These are phyloP conservation scores for Ganoderma lucidum DNA, from an alignment of 1,284 basidiomycete species.

Conservation along the genomic window DNA sequence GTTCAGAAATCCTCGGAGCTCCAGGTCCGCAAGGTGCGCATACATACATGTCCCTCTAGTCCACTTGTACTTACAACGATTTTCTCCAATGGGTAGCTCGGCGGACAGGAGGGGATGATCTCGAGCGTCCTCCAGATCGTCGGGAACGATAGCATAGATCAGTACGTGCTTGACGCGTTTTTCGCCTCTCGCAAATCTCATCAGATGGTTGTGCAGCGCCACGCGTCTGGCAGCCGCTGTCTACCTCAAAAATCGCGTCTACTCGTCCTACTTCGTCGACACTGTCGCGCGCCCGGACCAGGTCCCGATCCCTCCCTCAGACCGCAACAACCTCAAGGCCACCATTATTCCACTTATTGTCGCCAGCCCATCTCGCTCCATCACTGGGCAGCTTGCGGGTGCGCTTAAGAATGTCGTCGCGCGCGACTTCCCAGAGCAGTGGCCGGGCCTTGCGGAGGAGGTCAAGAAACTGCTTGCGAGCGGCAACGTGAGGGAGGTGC, in stretches of 20 bases:
- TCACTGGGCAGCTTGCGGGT: constrained; percentile 78
- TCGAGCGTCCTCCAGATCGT: constrained; percentile 84
- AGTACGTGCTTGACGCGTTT: constrained; percentile 66
- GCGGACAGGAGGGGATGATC: constrained; percentile 80
- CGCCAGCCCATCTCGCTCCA: constrained; percentile 66
- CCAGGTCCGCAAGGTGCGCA: constrained; percentile 79
- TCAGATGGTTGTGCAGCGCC: constrained; percentile 51
- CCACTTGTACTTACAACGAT: constrained; percentile 14
- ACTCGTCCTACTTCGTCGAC: constrained; percentile 65
- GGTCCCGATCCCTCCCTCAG: constrained; percentile 65
- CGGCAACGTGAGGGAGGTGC: constrained; percentile 71
- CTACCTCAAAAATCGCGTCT: constrained; percentile 88
- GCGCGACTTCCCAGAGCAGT: constrained; percentile 78
- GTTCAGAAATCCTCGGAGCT: constrained; percentile 83
- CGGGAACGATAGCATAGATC: constrained; percentile 75
- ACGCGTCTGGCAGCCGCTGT: constrained; percentile 84
- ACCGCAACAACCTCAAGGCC: constrained; percentile 73
- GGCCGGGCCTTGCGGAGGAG: constrained; percentile 70
- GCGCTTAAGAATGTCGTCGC: constrained; percentile 75
- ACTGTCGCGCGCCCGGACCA: constrained; percentile 61
- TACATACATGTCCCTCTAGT: neutral
- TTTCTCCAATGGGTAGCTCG: constrained; percentile 58
- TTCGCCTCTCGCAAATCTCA: constrained; percentile 21
- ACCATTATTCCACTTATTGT: constrained; percentile 75
- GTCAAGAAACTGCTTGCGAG: constrained; percentile 72